Percentiles rank a stretch among this genome's conserved stretches.
phyloP scores from a whole-genome alignment of 108 stramenopile genomes.

The Cyclotella baltica region DNA sequence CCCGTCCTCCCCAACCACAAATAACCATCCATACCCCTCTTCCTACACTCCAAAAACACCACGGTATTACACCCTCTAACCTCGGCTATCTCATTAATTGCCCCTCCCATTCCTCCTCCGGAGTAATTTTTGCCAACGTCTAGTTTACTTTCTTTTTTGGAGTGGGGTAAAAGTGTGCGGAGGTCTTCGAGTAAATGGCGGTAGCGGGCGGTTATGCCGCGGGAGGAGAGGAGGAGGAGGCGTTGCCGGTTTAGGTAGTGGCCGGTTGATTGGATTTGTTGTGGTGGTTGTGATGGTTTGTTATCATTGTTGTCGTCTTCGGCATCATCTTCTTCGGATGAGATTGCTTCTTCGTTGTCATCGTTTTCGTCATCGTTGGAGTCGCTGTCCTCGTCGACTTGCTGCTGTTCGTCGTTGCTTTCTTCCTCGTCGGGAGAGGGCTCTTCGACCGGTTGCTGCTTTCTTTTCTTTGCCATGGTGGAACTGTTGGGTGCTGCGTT shows the following conservation, averaged over 20 bases:
- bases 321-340: constrained; percentile 10
- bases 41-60: constrained; percentile 96
- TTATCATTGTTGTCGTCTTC: background rate
- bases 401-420: constrained; percentile 18
- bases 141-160: constrained; percentile 96
- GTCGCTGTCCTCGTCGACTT: background rate
- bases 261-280: constrained; percentile 48
- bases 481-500: background rate
- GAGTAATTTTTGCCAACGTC: constrained; percentile 71
- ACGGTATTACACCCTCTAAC: constrained; percentile 94
- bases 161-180: constrained; percentile 93
- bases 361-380: constrained; percentile 8
- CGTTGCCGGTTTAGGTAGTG: constrained; percentile 97
- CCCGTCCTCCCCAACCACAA: constrained; percentile 90
- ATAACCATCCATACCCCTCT: constrained; percentile 94
- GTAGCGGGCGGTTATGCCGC: constrained; percentile 97
- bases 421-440: constrained; percentile 30
- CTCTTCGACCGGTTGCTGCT: constrained; percentile 31
- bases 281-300: background rate
- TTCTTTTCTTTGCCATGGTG: constrained; percentile 58
- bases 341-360: constrained; percentile 19
- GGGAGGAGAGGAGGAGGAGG: constrained; percentile 91
- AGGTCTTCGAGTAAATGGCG: constrained; percentile 98
- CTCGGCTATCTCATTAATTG: constrained; percentile 96
- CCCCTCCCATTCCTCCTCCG: constrained; percentile 70